A percentile compares a stretch with the other conserved stretches of the same genome.
Evolutionary conservation across 1,284 basidiomycete genomes (phyloP).

Genomic region (Ustilago tritici): DNA sequence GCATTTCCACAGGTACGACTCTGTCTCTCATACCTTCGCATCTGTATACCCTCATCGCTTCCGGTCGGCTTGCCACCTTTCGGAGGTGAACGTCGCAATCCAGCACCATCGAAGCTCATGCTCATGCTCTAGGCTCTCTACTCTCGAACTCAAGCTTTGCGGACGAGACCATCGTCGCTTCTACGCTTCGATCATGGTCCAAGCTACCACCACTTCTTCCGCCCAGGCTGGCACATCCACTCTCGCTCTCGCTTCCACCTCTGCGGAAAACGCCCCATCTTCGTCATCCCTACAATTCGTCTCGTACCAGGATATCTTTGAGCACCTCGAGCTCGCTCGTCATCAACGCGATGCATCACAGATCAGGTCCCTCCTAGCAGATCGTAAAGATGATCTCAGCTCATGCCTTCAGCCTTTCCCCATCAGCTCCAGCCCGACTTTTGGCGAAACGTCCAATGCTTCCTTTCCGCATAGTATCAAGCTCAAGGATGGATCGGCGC

Average conservation of each 20-base stretch:
- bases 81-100: no score
- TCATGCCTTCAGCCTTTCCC: conserved; percentile 51
- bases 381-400: conserved; percentile 43
- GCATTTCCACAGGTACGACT: background rate
- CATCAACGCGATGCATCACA: conserved; percentile 35
- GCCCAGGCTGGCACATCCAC: background rate
- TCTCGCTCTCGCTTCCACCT: conserved; percentile 2
- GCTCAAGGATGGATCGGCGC: conserved; percentile 75
- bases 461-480: conserved; percentile 72
- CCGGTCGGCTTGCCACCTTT: no score
- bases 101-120: background rate
- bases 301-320: conserved; percentile 62
- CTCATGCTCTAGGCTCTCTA: background rate
- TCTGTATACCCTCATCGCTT: background rate
- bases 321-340: conserved; percentile 60
- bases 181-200: conserved; percentile 4
- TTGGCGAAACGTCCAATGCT: conserved; percentile 5
- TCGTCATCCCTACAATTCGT: conserved; percentile 22
- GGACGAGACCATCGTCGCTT: background rate
- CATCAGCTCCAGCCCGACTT: conserved; percentile 9
- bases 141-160: background rate
- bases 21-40: background rate
- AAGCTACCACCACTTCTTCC: background rate
- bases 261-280: conserved; percentile 1
- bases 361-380: conserved; percentile 39